Conservation (phyloP, 2,329 filamentous ascomycete species). For the Pestalotiopsis sp. region DNA sequence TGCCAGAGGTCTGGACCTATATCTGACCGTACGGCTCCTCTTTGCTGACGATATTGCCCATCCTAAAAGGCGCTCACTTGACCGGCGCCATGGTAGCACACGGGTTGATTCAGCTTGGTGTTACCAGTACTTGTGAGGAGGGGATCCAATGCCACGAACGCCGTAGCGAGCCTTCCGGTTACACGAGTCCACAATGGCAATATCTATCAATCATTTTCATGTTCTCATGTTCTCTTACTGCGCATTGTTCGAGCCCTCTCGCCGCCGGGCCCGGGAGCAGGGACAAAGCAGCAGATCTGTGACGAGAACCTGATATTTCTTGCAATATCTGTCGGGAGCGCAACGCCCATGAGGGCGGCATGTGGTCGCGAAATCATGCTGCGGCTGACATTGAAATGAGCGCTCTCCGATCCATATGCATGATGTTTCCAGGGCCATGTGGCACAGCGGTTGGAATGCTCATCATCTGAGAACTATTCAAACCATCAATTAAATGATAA, state of each 20-base stretch:
- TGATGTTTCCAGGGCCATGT: neutral
- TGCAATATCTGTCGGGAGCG: neutral
- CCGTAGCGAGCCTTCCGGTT: constrained; percentile 15
- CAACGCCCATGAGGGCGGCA: neutral
- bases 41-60: constrained; percentile 1
- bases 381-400: constrained; percentile 3
- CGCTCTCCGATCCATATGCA: neutral
- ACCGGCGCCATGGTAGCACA: constrained; percentile 20
- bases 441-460: neutral
- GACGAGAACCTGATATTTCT: neutral
- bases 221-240: neutral
- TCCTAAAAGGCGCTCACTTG: constrained; percentile 15
- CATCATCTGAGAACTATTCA: neutral
- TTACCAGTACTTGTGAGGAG: constrained; percentile 12
- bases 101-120: constrained; percentile 19
- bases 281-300: neutral
- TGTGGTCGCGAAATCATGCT: neutral
- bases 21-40: constrained; percentile 7
- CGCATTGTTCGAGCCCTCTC: neutral
- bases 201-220: constrained; percentile 1
- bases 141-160: constrained; percentile 22
- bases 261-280: neutral
- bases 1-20: neutral
- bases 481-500: neutral
- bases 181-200: constrained; percentile 1